These are phyloP conservation scores for Curvularia spicifera DNA, from an alignment of 2,329 filamentous ascomycete species.

Conservation along the genomic window DNA sequence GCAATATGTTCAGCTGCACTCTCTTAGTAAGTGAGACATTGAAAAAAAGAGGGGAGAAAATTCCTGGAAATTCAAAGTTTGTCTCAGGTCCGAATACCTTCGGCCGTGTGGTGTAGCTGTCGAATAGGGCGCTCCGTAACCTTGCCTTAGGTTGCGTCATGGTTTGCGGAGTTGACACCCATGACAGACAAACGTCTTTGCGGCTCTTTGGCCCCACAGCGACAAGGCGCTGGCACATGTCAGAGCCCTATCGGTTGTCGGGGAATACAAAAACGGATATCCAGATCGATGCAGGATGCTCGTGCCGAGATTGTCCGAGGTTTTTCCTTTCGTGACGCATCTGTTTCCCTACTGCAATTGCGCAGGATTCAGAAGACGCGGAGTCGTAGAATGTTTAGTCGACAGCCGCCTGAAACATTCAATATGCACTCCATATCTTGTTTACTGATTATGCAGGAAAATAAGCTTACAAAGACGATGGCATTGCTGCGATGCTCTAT, in stretches of 20 bases:
- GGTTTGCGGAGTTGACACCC: not conserved
- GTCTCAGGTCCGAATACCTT: conserved; percentile 4
- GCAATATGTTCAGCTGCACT: not conserved
- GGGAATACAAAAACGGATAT: not conserved
- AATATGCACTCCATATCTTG: not conserved
- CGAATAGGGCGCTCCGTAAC: not conserved
- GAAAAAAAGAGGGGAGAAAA: not conserved
- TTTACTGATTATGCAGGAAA: not conserved
- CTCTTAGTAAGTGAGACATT: not conserved
- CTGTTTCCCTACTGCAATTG: not conserved
- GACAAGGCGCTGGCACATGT: conserved; percentile 1
- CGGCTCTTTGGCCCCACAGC: not conserved
- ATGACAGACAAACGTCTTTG: not conserved
- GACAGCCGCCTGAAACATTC: not conserved
- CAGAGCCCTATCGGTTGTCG: conserved; percentile 6
- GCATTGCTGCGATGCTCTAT: not conserved
- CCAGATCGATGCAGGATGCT: not conserved
- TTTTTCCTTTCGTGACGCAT: not conserved
- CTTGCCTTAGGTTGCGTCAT: conserved; percentile 3
- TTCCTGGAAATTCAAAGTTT: not conserved
- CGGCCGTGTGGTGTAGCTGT: conserved; percentile 2
- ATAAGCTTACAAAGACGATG: not conserved
- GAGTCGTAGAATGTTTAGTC: not conserved
- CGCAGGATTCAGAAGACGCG: not conserved
- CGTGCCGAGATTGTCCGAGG: conserved; percentile 4